Evolutionary conservation across 768 basidiomycete genomes (phyloP), one percentile per base, ranked within the genome.

Genomic region (Mycena amicta): DNA sequence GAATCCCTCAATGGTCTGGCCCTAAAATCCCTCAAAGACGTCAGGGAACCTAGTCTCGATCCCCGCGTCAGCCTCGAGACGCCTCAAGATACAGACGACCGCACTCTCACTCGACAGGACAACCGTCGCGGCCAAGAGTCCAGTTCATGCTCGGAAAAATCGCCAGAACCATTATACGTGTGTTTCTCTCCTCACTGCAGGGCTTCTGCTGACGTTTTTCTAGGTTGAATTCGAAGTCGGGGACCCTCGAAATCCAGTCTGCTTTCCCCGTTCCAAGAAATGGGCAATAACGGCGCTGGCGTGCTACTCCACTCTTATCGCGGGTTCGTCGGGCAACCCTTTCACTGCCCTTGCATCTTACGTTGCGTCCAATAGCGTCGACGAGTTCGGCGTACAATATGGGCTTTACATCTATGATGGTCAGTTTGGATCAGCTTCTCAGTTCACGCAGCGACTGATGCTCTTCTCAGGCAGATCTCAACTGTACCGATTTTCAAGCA

Each of bases 331-430:
- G 28, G 15, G 33, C 33, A 18, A 8, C 33, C 22, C 22, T 55
- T 45, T 51, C 28, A 20, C 26, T 43, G 20, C n/a, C 23, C 4
- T 5, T 40, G 22, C 12, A 49, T 40, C 40, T 45, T 47, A 54
- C 43, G 50, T 13, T 47, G 15, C 12, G 28, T 31, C 39, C 11
- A 23, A 5, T 57, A 84, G 88, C 85, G 31, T 77, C 80, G 0
- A 73, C 79, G 3, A 76, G 77, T 3, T 75, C 82, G 3, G 74
- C 83, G 0, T 89, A 83, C 66, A 81, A 78, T 25, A 67, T 84
- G 65, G 88, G 89, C 1, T 74, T 80, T 58, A 64, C 73, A 3
- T 80, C 83, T 0, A 89, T 90, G 87, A 80, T 72, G 16, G 62
- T 60, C 50, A 11, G 23, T 49, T 30, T 22, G 43, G 43, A 15